Evolutionary conservation across 495 filamentous ascomycete species (phyloP).

Genomic region (Pyrenula massariospora): DNA sequence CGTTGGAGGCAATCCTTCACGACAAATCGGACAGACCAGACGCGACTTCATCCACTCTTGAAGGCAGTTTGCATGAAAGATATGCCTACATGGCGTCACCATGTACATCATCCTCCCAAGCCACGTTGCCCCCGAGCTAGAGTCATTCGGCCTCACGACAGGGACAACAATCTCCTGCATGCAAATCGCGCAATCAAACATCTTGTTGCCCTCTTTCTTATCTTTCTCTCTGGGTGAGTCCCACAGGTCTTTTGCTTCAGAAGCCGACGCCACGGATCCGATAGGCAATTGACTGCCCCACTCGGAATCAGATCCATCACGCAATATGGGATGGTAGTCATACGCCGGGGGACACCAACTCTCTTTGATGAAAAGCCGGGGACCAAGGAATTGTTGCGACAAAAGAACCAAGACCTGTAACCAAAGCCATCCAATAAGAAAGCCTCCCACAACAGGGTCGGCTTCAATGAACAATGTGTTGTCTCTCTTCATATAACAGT

Average conservation of each 20-base stretch:
- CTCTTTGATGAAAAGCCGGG: constrained; percentile 60
- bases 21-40: constrained; percentile 90
- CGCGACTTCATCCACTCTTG: constrained; percentile 94
- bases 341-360: constrained; percentile 73
- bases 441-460: constrained; percentile 47
- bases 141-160: constrained; percentile 36
- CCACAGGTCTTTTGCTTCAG: constrained; percentile 17
- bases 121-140: constrained; percentile 48
- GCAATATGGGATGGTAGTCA: constrained; percentile 86
- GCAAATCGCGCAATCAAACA: constrained; percentile 91
- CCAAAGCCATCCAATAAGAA: constrained; percentile 78
- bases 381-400: constrained; percentile 76
- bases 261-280: constrained; percentile 35
- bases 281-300: constrained; percentile 56
- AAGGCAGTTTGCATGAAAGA: constrained; percentile 86
- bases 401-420: constrained; percentile 68
- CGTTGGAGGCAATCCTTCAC: constrained; percentile 76
- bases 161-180: constrained; percentile 84
- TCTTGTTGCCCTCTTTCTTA: constrained; percentile 34
- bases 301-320: constrained; percentile 48
- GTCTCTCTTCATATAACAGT: constrained; percentile 60
- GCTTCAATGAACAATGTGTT: constrained; percentile 75
- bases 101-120: constrained; percentile 77
- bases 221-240: constrained; percentile 23
- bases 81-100: constrained; percentile 94